A percentile compares a stretch with the other conserved stretches of the same genome.
phyloP scores from a whole-genome alignment of 345 rosid species.

The Eucalyptus paniculata region DNA sequence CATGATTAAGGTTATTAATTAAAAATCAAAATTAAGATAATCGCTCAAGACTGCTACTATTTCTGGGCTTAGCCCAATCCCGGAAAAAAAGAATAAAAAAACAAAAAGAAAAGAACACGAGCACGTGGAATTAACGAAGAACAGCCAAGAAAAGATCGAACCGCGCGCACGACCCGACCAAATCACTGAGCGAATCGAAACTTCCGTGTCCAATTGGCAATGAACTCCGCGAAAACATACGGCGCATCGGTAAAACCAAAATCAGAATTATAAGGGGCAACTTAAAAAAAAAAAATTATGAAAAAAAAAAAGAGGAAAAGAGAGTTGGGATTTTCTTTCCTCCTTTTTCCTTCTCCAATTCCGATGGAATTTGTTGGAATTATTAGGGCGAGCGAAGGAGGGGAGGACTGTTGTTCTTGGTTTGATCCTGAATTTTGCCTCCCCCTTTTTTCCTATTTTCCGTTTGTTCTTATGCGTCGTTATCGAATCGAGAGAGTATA shows the following conservation, averaged over 20 bases:
- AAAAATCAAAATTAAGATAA: neutral
- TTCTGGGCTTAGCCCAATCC: neutral
- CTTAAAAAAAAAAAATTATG: neutral
- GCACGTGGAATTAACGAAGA: neutral
- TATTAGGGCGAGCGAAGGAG: neutral
- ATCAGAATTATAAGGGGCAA: neutral
- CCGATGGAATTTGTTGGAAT: neutral
- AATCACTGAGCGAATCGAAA: neutral
- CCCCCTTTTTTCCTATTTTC: neutral
- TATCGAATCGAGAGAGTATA: neutral
- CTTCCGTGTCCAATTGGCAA: neutral
- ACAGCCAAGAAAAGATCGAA: neutral
- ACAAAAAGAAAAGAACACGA: accelerated
- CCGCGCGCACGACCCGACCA: neutral
- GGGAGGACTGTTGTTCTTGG: neutral
- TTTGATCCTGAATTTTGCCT: neutral
- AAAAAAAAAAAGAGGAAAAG: neutral
- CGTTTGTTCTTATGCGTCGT: neutral
- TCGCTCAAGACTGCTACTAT: neutral
- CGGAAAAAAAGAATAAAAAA: neutral
- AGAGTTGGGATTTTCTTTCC: neutral
- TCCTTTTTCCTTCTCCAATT: neutral
- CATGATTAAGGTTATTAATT: neutral
- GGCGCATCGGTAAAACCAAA: neutral
- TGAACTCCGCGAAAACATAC: neutral